These are phyloP conservation scores for Epichloe festucae DNA, from an alignment of 2,329 filamentous ascomycete species.

Conservation along the genomic window DNA sequence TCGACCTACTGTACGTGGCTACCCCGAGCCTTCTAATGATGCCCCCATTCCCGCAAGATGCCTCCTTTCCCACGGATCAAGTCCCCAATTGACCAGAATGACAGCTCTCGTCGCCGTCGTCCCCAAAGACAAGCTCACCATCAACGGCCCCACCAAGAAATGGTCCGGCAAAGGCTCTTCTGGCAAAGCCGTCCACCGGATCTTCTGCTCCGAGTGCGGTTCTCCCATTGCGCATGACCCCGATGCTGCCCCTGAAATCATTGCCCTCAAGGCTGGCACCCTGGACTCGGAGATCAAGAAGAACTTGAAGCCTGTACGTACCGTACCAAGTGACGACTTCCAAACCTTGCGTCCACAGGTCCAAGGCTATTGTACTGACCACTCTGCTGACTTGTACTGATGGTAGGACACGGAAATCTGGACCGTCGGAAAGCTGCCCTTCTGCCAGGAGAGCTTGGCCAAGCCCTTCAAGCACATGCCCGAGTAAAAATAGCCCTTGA, in stretches of 20 bases:
- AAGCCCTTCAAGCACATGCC: slow-evolving; percentile 54
- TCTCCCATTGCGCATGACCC: slow-evolving; percentile 59
- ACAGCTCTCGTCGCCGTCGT: slow-evolving; percentile 54
- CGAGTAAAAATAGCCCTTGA: slow-evolving; percentile 24
- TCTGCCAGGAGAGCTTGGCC: slow-evolving; percentile 52
- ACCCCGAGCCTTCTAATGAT: background rate
- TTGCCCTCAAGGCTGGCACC: slow-evolving; percentile 55
- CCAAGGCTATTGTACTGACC: no score
- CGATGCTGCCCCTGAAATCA: slow-evolving; percentile 56
- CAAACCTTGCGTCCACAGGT: background rate
- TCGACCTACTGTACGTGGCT: slow-evolving; percentile 49
- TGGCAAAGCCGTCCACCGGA: slow-evolving; percentile 50
- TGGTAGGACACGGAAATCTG: slow-evolving; percentile 55
- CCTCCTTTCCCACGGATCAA: background rate
- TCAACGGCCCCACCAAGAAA: slow-evolving; percentile 52
- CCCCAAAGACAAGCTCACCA: slow-evolving; percentile 50
- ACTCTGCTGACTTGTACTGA: background rate
- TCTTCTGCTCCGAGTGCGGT: slow-evolving; percentile 58
- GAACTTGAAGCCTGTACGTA: slow-evolving; percentile 48
- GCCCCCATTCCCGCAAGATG: background rate
- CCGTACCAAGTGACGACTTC: background rate
- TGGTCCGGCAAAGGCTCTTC: slow-evolving; percentile 47
- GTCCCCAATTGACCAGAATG: background rate
- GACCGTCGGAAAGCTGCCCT: slow-evolving; percentile 55
- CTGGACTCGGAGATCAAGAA: slow-evolving; percentile 53